Evolutionary conservation across 2,329 filamentous ascomycete species (phyloP).

Genomic region (Dactylellina sp.): DNA sequence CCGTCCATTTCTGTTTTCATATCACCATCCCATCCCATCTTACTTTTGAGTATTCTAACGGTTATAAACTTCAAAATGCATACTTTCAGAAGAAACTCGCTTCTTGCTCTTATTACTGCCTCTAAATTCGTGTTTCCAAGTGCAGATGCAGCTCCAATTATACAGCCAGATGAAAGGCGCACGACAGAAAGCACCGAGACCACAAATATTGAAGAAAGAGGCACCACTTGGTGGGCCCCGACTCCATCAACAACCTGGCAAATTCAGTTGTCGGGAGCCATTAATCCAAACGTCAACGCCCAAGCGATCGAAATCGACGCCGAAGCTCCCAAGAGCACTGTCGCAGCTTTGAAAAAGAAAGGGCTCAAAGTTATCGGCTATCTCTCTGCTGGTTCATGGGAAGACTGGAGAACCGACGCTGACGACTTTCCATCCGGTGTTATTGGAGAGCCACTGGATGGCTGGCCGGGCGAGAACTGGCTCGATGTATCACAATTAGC

Average conservation of each 20-base stretch:
- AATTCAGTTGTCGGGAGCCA: conserved; percentile 60
- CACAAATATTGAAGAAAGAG: conserved; percentile 14
- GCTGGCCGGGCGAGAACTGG: conserved; percentile 77
- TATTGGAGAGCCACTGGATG: conserved; percentile 71
- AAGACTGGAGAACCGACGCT: conserved; percentile 72
- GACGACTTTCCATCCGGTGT: conserved; percentile 69
- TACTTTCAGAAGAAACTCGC: conserved; percentile 33
- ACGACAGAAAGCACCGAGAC: background rate
- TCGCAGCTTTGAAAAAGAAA: conserved; percentile 67
- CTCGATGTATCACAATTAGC: conserved; percentile 69
- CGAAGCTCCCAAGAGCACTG: conserved; percentile 65
- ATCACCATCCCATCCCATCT: conserved; percentile 16
- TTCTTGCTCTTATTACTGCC: conserved; percentile 38
- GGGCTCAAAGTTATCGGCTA: conserved; percentile 78
- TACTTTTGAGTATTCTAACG: background rate
- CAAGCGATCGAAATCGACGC: conserved; percentile 71
- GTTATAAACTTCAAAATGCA: conserved; percentile 39
- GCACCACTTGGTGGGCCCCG: conserved; percentile 44
- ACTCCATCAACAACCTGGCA: conserved; percentile 45
- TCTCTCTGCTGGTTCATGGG: conserved; percentile 78
- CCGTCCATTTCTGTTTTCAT: conserved; percentile 15
- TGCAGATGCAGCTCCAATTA: conserved; percentile 25
- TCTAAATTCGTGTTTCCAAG: conserved; percentile 30
- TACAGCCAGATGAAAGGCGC: conserved; percentile 22
- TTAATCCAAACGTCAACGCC: conserved; percentile 63